Evolutionary conservation across 1,284 basidiomycete species (phyloP).

Genomic region (Apiotrichum gracile): DNA sequence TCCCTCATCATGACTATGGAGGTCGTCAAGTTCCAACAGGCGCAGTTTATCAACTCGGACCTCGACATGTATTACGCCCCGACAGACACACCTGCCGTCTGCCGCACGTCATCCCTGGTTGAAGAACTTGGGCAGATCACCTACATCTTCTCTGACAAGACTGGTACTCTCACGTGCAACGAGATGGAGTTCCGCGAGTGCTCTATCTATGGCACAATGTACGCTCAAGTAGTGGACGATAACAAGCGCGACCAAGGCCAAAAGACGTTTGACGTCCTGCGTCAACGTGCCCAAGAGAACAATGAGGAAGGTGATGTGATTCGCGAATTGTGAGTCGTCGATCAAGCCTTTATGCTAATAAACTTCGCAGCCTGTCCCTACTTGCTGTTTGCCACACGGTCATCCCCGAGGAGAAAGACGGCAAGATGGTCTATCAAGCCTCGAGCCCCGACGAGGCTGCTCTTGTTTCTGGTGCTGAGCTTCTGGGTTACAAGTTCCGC

Average conservation of each 20-base stretch:
- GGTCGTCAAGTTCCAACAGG: constrained; percentile 97
- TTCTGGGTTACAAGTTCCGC: constrained; percentile 88
- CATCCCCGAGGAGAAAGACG: constrained; percentile 84
- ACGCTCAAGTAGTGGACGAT: constrained; percentile 84
- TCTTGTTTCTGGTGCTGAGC: constrained; percentile 86
- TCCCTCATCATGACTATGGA: constrained; percentile 99
- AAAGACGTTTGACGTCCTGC: constrained; percentile 44
- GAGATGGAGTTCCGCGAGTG: constrained; percentile 98
- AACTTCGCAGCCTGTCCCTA: constrained; percentile 56
- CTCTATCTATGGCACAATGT: constrained; percentile 79
- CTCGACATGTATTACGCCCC: constrained; percentile 91
- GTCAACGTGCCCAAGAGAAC: constrained; percentile 49
- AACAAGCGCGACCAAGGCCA: constrained; percentile 59
- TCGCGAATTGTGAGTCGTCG: constrained; percentile 66
- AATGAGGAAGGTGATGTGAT: constrained; percentile 63
- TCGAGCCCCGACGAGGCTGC: constrained; percentile 98
- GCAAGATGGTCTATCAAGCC: constrained; percentile 84
- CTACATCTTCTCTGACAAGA: constrained; percentile 98
- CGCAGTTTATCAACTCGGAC: constrained; percentile 93
- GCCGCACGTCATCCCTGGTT: constrained; percentile 92
- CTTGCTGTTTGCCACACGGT: constrained; percentile 97
- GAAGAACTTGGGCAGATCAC: constrained; percentile 95
- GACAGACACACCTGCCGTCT: constrained; percentile 93
- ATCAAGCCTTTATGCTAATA: background rate
- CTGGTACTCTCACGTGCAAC: constrained; percentile 92